Base-by-base conservation (phyloP, 257 asterid species). In the Capsicum rhomboideum region DNA sequence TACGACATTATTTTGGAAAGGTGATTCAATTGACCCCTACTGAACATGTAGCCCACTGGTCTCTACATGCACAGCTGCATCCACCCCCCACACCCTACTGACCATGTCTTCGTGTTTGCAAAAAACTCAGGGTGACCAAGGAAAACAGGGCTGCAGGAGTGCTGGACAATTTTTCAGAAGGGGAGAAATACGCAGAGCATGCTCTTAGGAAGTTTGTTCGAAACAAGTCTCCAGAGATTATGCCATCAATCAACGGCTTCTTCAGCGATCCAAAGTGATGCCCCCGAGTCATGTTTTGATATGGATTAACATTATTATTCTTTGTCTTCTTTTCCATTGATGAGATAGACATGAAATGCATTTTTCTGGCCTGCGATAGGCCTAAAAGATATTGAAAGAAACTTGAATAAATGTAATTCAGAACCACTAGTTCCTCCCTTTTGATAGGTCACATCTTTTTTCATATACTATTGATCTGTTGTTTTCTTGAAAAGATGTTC, bases 131-230 rank as follows among this genome's bases (percentile, higher is more conserved):
- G 90, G 97, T 93, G 88, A 91, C 91, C 0, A 94, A 94, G 92
- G 97, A 93, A 84, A 91, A 94, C 90, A 88, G 97, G 83, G 89
- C 94, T 58, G 97, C 97, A 58, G 97, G 98, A 12, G 86, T 94
- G 71, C 89, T 94, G 93, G 97, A 92, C 4, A 94, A 94, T 87
- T 85, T 82, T 59, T 89, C 90, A 0, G 98, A 94, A 85, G 98
- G 98, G 20, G 94, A 93, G 91, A 93, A 88, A 80, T 94, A 94
- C 59, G 52, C 93, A 0, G 90, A 92, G 49, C 97, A 93, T 82
- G 86, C 89, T 85, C 91, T 94, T 26, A 89, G 98, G 90, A 93
- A 91, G 88, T 94, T 64, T 42, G 95, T 93, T 7, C 97, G 95
- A 61, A 90, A 87, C 85, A 89, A 49, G 91, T 7, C 93, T 82